Evolutionary conservation across 768 basidiomycete genomes (phyloP).

Genomic region (Trametes maxima): DNA sequence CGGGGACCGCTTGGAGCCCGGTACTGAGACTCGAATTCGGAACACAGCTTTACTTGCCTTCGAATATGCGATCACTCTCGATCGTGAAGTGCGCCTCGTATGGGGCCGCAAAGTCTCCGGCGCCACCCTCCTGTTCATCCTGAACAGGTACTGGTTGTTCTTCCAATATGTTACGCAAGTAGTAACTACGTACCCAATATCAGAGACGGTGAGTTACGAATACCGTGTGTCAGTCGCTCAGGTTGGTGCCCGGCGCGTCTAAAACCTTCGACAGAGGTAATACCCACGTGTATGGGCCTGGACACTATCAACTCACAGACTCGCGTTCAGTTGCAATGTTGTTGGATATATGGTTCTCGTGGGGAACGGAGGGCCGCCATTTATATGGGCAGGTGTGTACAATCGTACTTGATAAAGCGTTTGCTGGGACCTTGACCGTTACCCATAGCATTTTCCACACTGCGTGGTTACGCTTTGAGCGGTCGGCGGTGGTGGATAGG

Average conservation of each 20-base stretch:
- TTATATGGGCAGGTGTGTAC: constrained; percentile 9
- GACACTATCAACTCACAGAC: no score
- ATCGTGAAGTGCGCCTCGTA: constrained; percentile 17
- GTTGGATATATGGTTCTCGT: constrained; percentile 7
- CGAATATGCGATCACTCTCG: constrained; percentile 19
- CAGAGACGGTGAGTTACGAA: neutral
- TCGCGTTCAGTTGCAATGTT: constrained; percentile 1
- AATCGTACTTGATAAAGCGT: neutral
- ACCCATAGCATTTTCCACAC: constrained; percentile 1
- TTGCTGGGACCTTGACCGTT: neutral
- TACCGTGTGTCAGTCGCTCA: no score
- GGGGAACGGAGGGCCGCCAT: constrained; percentile 11
- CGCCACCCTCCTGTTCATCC: constrained; percentile 16
- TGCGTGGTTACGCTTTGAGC: constrained; percentile 15
- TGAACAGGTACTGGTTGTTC: constrained; percentile 21
- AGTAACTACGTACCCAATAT: constrained; percentile 5
- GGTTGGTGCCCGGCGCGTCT: neutral
- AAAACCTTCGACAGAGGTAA: neutral
- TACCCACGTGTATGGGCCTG: no score
- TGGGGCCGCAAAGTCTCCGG: constrained; percentile 19
- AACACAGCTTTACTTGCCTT: constrained; percentile 13
- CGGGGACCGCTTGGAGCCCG: neutral
- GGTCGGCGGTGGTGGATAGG: constrained; percentile 9
- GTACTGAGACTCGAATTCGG: neutral
- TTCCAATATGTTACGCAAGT: constrained; percentile 10